Evolutionary conservation across 2,329 filamentous ascomycete genomes (phyloP), one percentile per base, ranked within the genome.

Genomic region (Claviceps arundinis): DNA sequence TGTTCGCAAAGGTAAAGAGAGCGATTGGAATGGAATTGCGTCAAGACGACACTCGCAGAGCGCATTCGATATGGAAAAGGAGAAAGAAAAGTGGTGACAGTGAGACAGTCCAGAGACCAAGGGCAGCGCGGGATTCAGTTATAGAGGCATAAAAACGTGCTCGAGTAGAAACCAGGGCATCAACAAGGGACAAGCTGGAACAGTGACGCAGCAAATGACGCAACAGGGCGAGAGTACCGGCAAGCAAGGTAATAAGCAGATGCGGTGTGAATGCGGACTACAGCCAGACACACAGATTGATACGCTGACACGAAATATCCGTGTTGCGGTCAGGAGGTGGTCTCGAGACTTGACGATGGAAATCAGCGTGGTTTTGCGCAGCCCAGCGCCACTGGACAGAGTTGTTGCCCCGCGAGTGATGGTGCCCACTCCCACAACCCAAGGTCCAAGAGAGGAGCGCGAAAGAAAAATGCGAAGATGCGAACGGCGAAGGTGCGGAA

Each of bases 51-150:
- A 16, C 42, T 44, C 41, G 47, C 52, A 38, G 47, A 22, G 22
- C 46, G 46, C 41, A 44, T 42, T 19, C 19, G 11, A 37, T 19
- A 41, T 40, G 22, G 9, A n/a, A 24, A 24, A 50, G n/a, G n/a
- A n/a, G n/a, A 42, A 49, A 46, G 38, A 26, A 50, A 51, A 52
- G 47, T 50, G 55, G 55, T 48, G 50, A 54, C 46, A 13, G 47
- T 50, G 52, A 56, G 54, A 55, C 50, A 52, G 46, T 19, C 38
- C 17, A 46, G 44, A 48, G 49, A 45, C 24, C 44, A 49, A 54
- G 54, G 50, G 48, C 48, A 50, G 48, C 42, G 52, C 30, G 22
- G 22, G 48, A 40, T 37, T 40, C 38, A 50, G 43, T 45, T 50
- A 54, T 46, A 52, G 44, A 50, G 47, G 52, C 38, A 52, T 52